These are phyloP conservation scores for Erodium maritimum DNA, from an alignment of 345 rosid species.

Conservation along the genomic window DNA sequence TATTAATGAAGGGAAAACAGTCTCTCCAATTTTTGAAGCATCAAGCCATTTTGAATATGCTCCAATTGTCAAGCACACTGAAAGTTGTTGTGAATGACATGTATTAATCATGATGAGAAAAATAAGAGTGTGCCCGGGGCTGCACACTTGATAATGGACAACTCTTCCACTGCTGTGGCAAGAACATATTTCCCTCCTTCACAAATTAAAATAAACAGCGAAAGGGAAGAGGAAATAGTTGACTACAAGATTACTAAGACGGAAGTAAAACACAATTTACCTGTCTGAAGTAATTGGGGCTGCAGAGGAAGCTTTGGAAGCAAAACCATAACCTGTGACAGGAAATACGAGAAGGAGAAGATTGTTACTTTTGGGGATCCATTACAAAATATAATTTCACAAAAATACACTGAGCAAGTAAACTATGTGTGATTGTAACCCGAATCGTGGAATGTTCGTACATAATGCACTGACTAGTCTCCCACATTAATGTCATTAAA, in stretches of 20 bases:
- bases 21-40: conserved; percentile 58
- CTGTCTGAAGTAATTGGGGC: conserved; percentile 89
- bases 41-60: conserved; percentile 97
- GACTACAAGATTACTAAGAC: background rate
- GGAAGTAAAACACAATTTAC: conserved; percentile 20
- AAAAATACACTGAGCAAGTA: background rate
- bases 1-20: conserved; percentile 65
- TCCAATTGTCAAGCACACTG: conserved; percentile 96
- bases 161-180: too few species aligned
- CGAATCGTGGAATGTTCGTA: too few species aligned
- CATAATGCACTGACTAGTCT: too few species aligned
- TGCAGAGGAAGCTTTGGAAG: conserved; percentile 85
- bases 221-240: background rate
- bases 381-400: background rate
- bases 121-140: too few species aligned
- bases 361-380: background rate
- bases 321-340: conserved; percentile 59
- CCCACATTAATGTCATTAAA: too few species aligned
- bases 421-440: background rate
- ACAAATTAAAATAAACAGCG: conserved; percentile 2
- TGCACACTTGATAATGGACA: too few species aligned
- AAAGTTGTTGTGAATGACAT: conserved; percentile 14
- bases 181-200: background rate
- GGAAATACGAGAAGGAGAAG: background rate
- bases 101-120: background rate